Conservation (phyloP, 2,329 filamentous ascomycete species). For the Cladosporium sp. region DNA sequence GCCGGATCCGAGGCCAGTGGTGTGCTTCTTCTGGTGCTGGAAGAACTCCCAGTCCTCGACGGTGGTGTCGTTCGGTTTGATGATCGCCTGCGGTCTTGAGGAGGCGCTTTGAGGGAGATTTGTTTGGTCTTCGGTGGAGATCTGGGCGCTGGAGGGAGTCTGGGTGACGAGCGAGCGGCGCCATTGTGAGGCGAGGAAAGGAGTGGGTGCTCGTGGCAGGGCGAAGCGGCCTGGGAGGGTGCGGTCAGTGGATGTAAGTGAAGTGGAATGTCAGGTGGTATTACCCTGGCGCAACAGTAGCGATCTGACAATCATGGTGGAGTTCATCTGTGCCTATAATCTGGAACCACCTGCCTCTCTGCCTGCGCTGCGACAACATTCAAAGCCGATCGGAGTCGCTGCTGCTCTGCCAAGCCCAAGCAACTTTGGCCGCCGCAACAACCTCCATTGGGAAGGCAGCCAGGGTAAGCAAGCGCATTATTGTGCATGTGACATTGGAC, state of each 20-base stretch:
- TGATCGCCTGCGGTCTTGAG: slow-evolving; percentile 27
- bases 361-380: slow-evolving; percentile 5
- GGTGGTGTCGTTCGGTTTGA: slow-evolving; percentile 37
- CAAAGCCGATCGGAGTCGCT: slow-evolving; percentile 8
- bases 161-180: slow-evolving; percentile 41
- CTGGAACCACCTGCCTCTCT: background rate
- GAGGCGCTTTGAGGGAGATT: slow-evolving; percentile 36
- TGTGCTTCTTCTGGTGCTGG: slow-evolving; percentile 45
- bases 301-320: slow-evolving; percentile 48
- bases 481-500: background rate
- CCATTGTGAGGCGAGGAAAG: slow-evolving; percentile 38
- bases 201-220: slow-evolving; percentile 38
- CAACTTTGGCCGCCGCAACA: slow-evolving; percentile 1
- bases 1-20: slow-evolving; percentile 42
- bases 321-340: background rate
- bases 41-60: slow-evolving; percentile 47
- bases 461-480: background rate
- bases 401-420: slow-evolving; percentile 1
- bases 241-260: background rate
- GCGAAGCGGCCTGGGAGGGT: slow-evolving; percentile 41
- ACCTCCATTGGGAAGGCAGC: slow-evolving; percentile 6
- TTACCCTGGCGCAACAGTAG: slow-evolving; percentile 45
- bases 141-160: slow-evolving; percentile 28
- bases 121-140: slow-evolving; percentile 32
- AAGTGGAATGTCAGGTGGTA: background rate